Base-by-base conservation (phyloP, 805 yeast species). In the Nakazawaea pomicola region DNA sequence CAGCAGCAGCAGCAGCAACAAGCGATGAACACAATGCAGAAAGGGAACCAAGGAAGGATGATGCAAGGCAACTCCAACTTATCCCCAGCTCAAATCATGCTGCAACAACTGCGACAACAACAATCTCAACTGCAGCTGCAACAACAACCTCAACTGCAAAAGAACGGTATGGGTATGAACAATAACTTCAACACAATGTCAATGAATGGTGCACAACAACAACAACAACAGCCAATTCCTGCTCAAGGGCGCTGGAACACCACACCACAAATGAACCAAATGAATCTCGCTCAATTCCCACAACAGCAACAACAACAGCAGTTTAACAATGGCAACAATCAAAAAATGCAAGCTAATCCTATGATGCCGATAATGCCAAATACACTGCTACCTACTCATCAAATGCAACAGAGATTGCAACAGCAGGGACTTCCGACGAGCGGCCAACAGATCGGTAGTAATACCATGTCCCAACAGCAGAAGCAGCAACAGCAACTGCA, bases 41-140 rank as follows among this genome's bases (percentile, higher is more conserved):
- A 46, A 29, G 56, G 49, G 12, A 58, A 49, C 33, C 53, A 47
- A 38, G 57, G 41, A 24, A 43, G 40, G 12, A 43, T 37, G 25
- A 38, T 32, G 23, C 50, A 36, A 29, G 7, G 12, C 16, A 36
- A 36, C 18, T 17, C 43, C 18, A 20, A 43, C 35, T 10, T 40
- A 14, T 27, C 33, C 11, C 36, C 33, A 25, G 42, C 38, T 25
- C 41, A 44, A 33, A 47, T 46, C 44, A 40, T 36, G 37, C 50
- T 41, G 30, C 52, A 32, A 24, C 49, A 43, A 32, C 49, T 23
- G 18, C 53, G 32, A 40, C 51, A 40, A 35, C 51, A 27, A 16
- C 49, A 34, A 33, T 48, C 46, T 33, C 48, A 41, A 38, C 46
- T 43, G 28, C 58, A 44, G 41, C 55, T 43, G 21, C 43, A 24